Evolutionary conservation across 2,329 filamentous ascomycete genomes (phyloP), one percentile per base, ranked within the genome.

Genomic region (Massarina eburnea): DNA sequence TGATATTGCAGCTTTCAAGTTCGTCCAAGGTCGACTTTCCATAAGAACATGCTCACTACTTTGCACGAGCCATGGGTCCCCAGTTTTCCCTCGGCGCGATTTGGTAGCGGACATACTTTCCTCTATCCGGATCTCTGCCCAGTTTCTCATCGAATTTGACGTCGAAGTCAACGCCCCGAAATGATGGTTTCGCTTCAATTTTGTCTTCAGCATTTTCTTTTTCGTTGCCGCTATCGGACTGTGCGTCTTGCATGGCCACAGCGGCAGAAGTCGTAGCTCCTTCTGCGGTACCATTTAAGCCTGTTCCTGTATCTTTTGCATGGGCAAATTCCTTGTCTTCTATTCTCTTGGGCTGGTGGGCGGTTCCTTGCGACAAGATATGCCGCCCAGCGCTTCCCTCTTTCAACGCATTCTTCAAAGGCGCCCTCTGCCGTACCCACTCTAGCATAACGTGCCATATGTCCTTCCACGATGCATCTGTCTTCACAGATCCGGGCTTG

Each of bases 401-500:
- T 58, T 82, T 86, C 44, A 95, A 76, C 17, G 83, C 82, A 27
- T 85, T 81, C 64, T 88, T 95, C 46, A 95, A 78, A 0, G 91
- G 91, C 0, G 82, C 79, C 60, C 86, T 88, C 65, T 95, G 90
- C 19, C 86, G 81, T 12, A 88, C 82, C 90, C 91, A 99, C 71
- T 96, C 91, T 20, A 89, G 81, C 83, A 97, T 94, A 21, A 97
- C 76, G 66, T 95, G 88, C 91, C 94, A 97, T 38, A 99, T 81
- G 0, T 89, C 84, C 4, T 77, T 77, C 91, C 91, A 99, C 0
- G 91, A 89, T 12, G 94, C 94, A 70, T 97, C 84, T 0, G 94
- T 97, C 74, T 95, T 95, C 71, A 97, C 84, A 61, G 89, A 94
- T 20, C 91, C 92, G 0, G 89, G 81, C 56, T 91, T 90, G 59